phyloP scores from a whole-genome alignment of 352 stramenopile species.

The Phytophthora sojae region DNA sequence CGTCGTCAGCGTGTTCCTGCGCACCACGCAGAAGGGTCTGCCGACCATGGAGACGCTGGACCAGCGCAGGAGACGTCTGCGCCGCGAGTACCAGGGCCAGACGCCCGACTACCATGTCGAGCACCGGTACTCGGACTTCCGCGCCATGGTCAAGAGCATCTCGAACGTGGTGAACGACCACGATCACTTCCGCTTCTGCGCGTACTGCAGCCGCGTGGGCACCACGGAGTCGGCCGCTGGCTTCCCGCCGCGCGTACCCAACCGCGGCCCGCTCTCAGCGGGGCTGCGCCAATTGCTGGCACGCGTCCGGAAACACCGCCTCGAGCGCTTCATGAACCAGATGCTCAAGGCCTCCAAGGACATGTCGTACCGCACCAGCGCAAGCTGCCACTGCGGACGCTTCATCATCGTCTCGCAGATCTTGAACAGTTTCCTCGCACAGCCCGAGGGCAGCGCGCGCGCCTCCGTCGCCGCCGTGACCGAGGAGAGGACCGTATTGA shows the following conservation, averaged over 20 bases:
- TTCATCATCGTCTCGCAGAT: constrained; percentile 55
- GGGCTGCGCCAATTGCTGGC: constrained; percentile 26
- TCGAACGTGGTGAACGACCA: constrained; percentile 39
- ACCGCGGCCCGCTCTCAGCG: constrained; percentile 22
- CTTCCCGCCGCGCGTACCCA: constrained; percentile 57
- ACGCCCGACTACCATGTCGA: constrained; percentile 59
- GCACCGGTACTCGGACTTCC: constrained; percentile 69
- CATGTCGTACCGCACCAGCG: constrained; percentile 48
- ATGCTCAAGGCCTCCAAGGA: constrained; percentile 54
- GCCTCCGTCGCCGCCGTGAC: neutral
- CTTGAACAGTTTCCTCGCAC: constrained; percentile 58
- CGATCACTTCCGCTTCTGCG: constrained; percentile 61
- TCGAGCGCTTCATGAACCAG: constrained; percentile 53
- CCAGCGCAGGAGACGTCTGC: constrained; percentile 25
- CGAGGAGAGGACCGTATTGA: neutral
- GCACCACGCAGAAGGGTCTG: constrained; percentile 58
- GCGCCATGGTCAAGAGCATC: constrained; percentile 47
- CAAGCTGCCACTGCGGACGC: constrained; percentile 43
- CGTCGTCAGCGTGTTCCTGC: constrained; percentile 58
- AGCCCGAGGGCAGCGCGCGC: constrained; percentile 14
- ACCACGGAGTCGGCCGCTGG: constrained; percentile 42
- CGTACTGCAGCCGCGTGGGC: constrained; percentile 57
- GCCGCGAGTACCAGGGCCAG: constrained; percentile 23
- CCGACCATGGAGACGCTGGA: constrained; percentile 39
- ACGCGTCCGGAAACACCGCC: constrained; percentile 33